Base-by-base conservation (phyloP, 164 flowering plant genomes). In the Berberis vulgaris region DNA sequence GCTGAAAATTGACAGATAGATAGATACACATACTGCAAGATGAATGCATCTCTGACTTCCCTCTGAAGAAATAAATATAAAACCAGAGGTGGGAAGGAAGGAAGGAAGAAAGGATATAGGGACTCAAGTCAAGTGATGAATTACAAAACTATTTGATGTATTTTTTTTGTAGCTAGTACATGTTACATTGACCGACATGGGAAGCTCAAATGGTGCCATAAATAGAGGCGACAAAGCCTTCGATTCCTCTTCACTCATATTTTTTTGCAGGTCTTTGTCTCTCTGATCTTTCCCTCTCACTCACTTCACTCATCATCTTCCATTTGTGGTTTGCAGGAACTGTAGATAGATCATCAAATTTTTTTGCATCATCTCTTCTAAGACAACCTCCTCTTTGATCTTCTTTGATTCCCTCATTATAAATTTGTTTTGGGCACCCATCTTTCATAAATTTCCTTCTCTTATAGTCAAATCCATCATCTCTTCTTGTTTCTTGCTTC, bases 141-240 rank as follows among this genome's bases (percentile, higher is more conserved):
- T 26, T 26, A 26, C 26, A 26, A 26, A 26, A 26, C 26, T 26
- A 26, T 26, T 26, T 26, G 26, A 26, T 26, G 26, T 26, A 26
- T 26, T 26, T 26, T 26, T 26, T 26, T 26, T 26, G 26, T 26
- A 26, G 26, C 26, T 26, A 0, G 60, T 68, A 52, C 49, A 49
- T 43, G 45, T 49, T 57, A 39, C 26, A 64, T 67, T 62, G 72
- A 78, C 85, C 83, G 84, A 83, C 86, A 83, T 71, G 53, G 41
- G 70, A 43, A 69, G 66, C 69, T 76, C 62, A 6, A 72, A 70
- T 73, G 74, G 74, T 80, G 82, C 80, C 81, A 74, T 77, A 76
- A 79, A 73, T 79, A 80, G 77, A 75, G 82, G 76, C 71, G 90
- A 79, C 88, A 87, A 67, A 69, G 42, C 26, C 69, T 79, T 80